phyloP scores from a whole-genome alignment of 805 yeast species.

The Kluyveromyces lactis region DNA sequence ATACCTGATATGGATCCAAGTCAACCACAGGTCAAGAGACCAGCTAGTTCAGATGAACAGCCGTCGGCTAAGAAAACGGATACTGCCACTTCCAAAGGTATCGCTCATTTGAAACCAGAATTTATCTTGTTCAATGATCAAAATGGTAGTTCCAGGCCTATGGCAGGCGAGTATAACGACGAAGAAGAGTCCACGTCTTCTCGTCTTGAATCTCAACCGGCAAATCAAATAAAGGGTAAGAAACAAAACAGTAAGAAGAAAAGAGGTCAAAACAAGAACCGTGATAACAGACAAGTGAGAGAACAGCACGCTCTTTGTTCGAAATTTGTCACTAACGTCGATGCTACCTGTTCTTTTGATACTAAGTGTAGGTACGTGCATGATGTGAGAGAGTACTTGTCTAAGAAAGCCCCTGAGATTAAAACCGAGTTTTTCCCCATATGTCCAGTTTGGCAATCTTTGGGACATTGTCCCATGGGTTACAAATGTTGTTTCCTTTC shows the following conservation, averaged over 20 bases:
- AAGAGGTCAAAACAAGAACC: conserved; percentile 76
- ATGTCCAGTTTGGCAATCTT: conserved; percentile 76
- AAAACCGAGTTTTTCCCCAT: conserved; percentile 37
- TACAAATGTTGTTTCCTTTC: conserved; percentile 85
- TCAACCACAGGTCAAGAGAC: conserved; percentile 11
- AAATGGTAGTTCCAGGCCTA: conserved; percentile 15
- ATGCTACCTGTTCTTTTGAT: conserved; percentile 51
- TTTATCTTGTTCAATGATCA: conserved; percentile 34
- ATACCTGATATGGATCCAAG: no score
- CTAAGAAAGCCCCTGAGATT: conserved; percentile 60
- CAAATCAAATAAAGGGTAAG: conserved; percentile 27
- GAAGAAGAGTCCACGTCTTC: conserved; percentile 36
- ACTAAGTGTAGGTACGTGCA: conserved; percentile 74
- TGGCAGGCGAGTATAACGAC: conserved; percentile 28
- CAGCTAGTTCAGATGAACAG: conserved; percentile 18
- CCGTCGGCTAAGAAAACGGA: conserved; percentile 17
- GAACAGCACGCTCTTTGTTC: conserved; percentile 63
- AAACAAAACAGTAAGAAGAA: conserved; percentile 41
- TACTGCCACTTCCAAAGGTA: conserved; percentile 39
- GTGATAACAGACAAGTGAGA: conserved; percentile 63
- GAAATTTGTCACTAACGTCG: conserved; percentile 46
- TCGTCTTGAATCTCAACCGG: conserved; percentile 28
- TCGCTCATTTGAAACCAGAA: conserved; percentile 72
- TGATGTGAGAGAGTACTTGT: conserved; percentile 57
- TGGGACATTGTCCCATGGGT: conserved; percentile 91